phyloP scores from a whole-genome alignment of 495 filamentous ascomycete species.

The Penicillium odoratum region DNA sequence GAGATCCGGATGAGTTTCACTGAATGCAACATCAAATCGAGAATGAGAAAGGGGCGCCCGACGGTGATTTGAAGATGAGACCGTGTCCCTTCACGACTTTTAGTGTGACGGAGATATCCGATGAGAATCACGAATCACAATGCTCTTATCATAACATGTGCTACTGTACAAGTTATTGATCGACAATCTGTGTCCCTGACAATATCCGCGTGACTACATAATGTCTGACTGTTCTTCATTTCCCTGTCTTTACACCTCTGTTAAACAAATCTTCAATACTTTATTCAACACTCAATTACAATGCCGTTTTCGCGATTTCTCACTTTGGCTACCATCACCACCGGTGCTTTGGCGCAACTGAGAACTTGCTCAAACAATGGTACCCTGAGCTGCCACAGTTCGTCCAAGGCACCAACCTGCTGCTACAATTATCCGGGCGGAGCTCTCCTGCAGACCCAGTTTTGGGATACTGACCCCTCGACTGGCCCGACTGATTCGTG shows the following conservation, averaged over 20 bases:
- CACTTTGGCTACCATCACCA: constrained; percentile 28
- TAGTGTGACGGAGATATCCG: constrained; percentile 22
- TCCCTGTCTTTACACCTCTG: neutral
- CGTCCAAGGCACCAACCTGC: constrained; percentile 55
- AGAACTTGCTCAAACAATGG: constrained; percentile 31
- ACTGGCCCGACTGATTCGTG: constrained; percentile 70
- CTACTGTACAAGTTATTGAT: constrained; percentile 15
- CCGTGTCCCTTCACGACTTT: neutral
- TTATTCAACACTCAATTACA: neutral
- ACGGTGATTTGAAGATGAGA: constrained; percentile 5
- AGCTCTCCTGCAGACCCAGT: constrained; percentile 72
- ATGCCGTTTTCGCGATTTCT: constrained; percentile 16
- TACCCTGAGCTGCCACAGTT: constrained; percentile 42
- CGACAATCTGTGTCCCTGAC: constrained; percentile 8
- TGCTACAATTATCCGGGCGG: constrained; percentile 78
- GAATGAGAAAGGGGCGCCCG: constrained; percentile 3
- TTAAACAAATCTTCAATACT: too few species aligned
- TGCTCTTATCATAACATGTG: constrained; percentile 39
- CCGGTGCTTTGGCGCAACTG: constrained; percentile 25
- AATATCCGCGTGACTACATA: constrained; percentile 15
- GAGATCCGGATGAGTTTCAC: constrained; percentile 21
- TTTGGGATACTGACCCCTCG: constrained; percentile 72
- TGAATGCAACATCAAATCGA: constrained; percentile 25
- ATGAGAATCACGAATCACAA: constrained; percentile 35
- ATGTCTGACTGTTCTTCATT: neutral